Base-by-base conservation (phyloP, 768 basidiomycete species). In the Phanerodontia chrysosporium region DNA sequence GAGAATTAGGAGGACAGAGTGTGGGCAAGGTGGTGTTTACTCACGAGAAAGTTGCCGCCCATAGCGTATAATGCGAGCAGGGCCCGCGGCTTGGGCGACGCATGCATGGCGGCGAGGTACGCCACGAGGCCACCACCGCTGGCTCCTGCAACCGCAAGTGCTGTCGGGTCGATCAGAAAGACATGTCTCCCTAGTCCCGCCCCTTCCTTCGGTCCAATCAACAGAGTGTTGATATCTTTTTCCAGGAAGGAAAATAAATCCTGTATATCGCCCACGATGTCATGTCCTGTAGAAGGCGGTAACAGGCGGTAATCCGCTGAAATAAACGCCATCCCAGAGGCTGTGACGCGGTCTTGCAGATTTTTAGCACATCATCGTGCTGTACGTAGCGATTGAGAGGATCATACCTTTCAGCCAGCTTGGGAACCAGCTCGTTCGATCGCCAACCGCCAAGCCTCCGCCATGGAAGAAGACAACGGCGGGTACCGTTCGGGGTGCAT, bases 101-200 rank as follows among this genome's bases (percentile, higher is more conserved):
- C 81, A 64, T 86, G 78, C 35, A 79, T 72, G 10, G 80, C 84
- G 18, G 83, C 81, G 12, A 87, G 75, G 64, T 84, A 86, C 1
- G 84, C 83, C 60, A 84, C 85, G n/a, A 81, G 69, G 1, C 83
- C 85, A 10, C 87, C 87, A 0, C 84, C 80, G 61, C 84, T 86
- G 14, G 77, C 75, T 0, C 86, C 87, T 3, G 79, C 72, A 1
- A 83, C 84, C 0, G 76, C 80, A 14, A 87, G 74, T 2, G 76
- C 67, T 1, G 74, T 62, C 16, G 70, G 42, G 62, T 86, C 77
- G 32, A 87, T 65, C 35, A 67, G 69, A 57, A 25, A 61, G 12
- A 28, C 29, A 6, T 25, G 35, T 13, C 4, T 18, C 12, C 3
- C 21, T 3, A 42, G 22, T 27, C 21, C 46, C 3, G 5, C 46